A percentile compares a stretch with the other conserved stretches of the same genome.
Conservation (phyloP, 768 basidiomycete species). For the Pleurotus platypus region DNA sequence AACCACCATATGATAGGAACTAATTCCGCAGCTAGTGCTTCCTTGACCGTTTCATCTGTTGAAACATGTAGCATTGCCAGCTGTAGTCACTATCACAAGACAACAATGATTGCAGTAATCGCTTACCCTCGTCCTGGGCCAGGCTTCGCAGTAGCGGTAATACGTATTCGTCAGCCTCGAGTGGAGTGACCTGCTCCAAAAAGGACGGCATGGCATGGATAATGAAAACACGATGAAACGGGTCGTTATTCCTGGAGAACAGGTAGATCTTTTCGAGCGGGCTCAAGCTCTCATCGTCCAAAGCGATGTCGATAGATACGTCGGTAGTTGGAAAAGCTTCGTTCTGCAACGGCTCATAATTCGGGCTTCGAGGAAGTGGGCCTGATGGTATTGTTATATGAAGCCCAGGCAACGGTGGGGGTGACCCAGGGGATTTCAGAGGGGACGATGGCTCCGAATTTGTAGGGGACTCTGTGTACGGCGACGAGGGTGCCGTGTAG, state of each 20-base stretch:
- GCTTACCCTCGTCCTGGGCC: conserved; percentile 80
- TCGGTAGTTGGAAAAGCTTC: conserved; percentile 33
- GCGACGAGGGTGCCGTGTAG: conserved; percentile 47
- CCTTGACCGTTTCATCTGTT: conserved; percentile 82
- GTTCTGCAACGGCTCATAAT: conserved; percentile 21
- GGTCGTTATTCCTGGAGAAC: conserved; percentile 73
- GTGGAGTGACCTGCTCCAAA: conserved; percentile 72
- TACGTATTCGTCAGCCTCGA: conserved; percentile 91
- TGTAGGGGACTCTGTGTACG: conserved; percentile 29
- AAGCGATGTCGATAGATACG: conserved; percentile 34
- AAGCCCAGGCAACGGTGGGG: conserved; percentile 11
- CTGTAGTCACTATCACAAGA: conserved; percentile 8
- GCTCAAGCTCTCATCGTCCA: conserved; percentile 79
- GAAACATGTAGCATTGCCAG: conserved; percentile 6
- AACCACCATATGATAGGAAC: conserved; percentile 92
- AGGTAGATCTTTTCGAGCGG: conserved; percentile 92
- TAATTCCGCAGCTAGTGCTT: conserved; percentile 79
- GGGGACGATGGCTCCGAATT: conserved; percentile 27
- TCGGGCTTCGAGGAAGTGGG: conserved; percentile 8
- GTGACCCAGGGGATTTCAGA: conserved; percentile 19
- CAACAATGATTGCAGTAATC: background rate
- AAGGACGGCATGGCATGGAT: conserved; percentile 78
- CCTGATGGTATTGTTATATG: conserved; percentile 20
- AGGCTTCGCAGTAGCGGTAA: conserved; percentile 84
- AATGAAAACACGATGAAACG: conserved; percentile 70